Evolutionary conservation across 2,329 filamentous ascomycete genomes (phyloP).

Genomic region (Fusarium sp.): DNA sequence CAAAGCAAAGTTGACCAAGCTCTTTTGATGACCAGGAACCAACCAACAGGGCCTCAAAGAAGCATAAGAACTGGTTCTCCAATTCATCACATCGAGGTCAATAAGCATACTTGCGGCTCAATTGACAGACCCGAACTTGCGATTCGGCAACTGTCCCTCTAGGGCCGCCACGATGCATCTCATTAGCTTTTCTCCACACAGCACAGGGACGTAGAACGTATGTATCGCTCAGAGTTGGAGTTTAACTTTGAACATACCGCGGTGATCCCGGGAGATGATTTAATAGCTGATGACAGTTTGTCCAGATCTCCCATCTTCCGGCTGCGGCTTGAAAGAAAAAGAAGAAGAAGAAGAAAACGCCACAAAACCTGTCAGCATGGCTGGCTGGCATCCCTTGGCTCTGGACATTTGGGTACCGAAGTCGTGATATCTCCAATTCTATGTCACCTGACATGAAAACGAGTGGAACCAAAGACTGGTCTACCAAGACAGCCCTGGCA

Average conservation of each 20-base stretch:
- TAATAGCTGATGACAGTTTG: neutral
- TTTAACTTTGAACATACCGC: conserved; percentile 21
- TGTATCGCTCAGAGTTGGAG: conserved; percentile 25
- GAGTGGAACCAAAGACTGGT: conserved; percentile 6
- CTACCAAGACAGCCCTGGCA: neutral
- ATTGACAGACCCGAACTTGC: conserved; percentile 14
- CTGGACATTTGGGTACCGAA: conserved; percentile 7
- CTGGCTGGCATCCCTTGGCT: conserved; percentile 25
- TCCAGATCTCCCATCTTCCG: conserved; percentile 33
- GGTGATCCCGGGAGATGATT: conserved; percentile 18
- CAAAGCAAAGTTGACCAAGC: conserved; percentile 10
- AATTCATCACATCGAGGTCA: conserved; percentile 10
- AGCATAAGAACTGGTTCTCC: conserved; percentile 1
- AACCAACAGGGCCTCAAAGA: conserved; percentile 22
- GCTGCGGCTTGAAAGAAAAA: conserved; percentile 33
- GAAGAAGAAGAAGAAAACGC: too few species aligned
- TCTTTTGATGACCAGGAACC: conserved; percentile 26
- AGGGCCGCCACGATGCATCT: neutral
- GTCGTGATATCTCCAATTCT: conserved; percentile 16
- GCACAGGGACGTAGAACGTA: neutral
- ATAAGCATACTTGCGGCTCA: conserved; percentile 22
- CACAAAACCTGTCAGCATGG: conserved; percentile 41
- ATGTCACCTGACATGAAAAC: conserved; percentile 31
- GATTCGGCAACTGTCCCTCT: neutral
- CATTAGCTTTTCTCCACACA: neutral